A percentile compares a stretch with the other conserved stretches of the same genome.
These are phyloP conservation scores for Chaetomium cochliodes DNA, from an alignment of 495 filamentous ascomycete genomes.

Conservation along the genomic window DNA sequence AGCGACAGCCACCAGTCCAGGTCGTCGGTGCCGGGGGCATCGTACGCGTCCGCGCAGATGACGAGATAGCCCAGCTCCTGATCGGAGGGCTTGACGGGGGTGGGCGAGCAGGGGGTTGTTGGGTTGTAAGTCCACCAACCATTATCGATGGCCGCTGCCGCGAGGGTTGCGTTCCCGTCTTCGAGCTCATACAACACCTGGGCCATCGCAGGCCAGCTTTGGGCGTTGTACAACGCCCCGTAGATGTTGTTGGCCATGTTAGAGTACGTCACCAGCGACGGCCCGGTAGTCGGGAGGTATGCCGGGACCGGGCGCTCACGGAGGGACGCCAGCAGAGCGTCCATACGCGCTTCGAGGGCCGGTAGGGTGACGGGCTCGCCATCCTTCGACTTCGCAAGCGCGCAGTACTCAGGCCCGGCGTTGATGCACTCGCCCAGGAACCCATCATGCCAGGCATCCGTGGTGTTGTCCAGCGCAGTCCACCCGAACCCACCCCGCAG, in stretches of 20 bases:
- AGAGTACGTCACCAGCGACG: slow-evolving; percentile 46
- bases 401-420: slow-evolving; percentile 45
- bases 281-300: slow-evolving; percentile 39
- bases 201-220: slow-evolving; percentile 43
- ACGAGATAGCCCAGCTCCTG: slow-evolving; percentile 41
- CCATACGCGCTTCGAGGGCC: slow-evolving; percentile 40
- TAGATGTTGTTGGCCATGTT: slow-evolving; percentile 40
- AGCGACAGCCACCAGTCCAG: slow-evolving; percentile 45
- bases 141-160: slow-evolving; percentile 35
- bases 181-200: slow-evolving; percentile 44
- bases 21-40: slow-evolving; percentile 42
- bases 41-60: slow-evolving; percentile 46
- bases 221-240: slow-evolving; percentile 41
- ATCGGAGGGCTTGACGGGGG: slow-evolving; percentile 30
- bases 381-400: slow-evolving; percentile 38
- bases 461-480: slow-evolving; percentile 48
- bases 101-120: slow-evolving; percentile 30
- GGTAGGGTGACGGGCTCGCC: slow-evolving; percentile 35
- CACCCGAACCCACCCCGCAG: slow-evolving; percentile 47
- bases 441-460: slow-evolving; percentile 49
- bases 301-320: slow-evolving; percentile 36
- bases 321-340: slow-evolving; percentile 37
- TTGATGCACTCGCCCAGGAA: slow-evolving; percentile 50
- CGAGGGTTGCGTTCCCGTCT: slow-evolving; percentile 44
- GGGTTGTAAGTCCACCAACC: slow-evolving; percentile 43